Percentiles rank a stretch among this genome's conserved stretches.
phyloP scores from a whole-genome alignment of 169 alveolate genomes.

The Babesia ovis region DNA sequence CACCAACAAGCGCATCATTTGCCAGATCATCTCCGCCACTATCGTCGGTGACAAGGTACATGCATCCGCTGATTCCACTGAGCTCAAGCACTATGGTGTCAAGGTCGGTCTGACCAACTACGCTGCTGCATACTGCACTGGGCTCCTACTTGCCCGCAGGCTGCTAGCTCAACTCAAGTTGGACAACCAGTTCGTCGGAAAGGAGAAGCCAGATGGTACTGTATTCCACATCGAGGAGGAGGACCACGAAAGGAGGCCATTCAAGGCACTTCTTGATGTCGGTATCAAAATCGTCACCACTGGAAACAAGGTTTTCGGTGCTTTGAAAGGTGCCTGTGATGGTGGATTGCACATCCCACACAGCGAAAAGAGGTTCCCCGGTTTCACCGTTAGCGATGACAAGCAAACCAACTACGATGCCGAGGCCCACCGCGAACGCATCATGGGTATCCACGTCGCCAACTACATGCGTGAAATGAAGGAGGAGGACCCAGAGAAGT shows the following conservation, averaged over 20 bases:
- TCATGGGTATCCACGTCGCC: slow-evolving; percentile 97
- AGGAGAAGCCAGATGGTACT: slow-evolving; percentile 93
- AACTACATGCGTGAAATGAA: slow-evolving; percentile 93
- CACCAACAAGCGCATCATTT: slow-evolving; percentile 91
- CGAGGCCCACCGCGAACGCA: slow-evolving; percentile 96
- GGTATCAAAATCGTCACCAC: slow-evolving; percentile 98
- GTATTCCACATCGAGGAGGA: slow-evolving; percentile 94
- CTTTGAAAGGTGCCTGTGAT: slow-evolving; percentile 99
- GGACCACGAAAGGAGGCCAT: slow-evolving; percentile 95
- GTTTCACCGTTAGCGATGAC: slow-evolving; percentile 89
- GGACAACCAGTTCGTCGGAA: slow-evolving; percentile 92
- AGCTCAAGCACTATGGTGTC: slow-evolving; percentile 95
- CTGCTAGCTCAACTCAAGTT: slow-evolving; percentile 90
- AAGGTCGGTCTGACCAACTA: slow-evolving; percentile 98
- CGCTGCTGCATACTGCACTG: slow-evolving; percentile 99
- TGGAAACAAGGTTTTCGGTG: slow-evolving; percentile 99
- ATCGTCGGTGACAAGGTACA: slow-evolving; percentile 96
- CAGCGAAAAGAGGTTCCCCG: slow-evolving; percentile 98
- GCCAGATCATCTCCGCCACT: slow-evolving; percentile 97
- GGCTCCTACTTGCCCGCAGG: slow-evolving; percentile 97
- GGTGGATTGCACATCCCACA: slow-evolving; percentile 99
- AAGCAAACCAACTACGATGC: slow-evolving; percentile 92
- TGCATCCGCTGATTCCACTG: slow-evolving; percentile 96
- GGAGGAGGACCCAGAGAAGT: slow-evolving; percentile 95
- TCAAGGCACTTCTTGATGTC: slow-evolving; percentile 98